Evolutionary conservation across 805 yeast species (phyloP).

Genomic region (Candida pseudoglaebosa): DNA sequence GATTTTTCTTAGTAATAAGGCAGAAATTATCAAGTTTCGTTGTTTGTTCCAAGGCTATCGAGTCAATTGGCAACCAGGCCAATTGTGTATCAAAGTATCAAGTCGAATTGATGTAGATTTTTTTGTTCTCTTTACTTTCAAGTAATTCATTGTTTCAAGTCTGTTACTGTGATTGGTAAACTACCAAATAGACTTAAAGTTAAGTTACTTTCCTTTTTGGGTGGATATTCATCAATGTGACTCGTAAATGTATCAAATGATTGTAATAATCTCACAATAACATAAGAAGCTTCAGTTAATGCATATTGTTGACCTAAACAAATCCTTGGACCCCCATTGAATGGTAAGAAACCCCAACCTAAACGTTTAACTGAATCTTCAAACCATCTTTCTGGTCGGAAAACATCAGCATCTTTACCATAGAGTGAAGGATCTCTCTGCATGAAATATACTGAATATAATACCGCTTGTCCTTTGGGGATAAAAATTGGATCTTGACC

Average conservation of each 20-base stretch:
- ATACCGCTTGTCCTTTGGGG: constrained; percentile 40
- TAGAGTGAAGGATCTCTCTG: constrained; percentile 38
- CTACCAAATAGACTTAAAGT: constrained; percentile 23
- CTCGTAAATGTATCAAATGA: constrained; percentile 16
- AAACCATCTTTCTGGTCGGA: constrained; percentile 49
- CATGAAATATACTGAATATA: constrained; percentile 37
- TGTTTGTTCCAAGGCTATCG: no score
- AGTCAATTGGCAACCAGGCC: no score
- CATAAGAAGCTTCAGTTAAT: constrained; percentile 47
- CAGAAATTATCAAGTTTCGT: no score
- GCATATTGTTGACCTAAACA: constrained; percentile 58
- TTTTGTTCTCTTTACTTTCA: no score
- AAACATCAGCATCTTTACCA: constrained; percentile 43
- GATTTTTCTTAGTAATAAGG: no score
- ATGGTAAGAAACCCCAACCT: constrained; percentile 50
- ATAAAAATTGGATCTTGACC: constrained; percentile 21
- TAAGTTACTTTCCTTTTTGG: constrained; percentile 23
- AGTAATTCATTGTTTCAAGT: no score
- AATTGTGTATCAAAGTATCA: no score
- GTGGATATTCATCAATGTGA: constrained; percentile 23
- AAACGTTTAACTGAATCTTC: constrained; percentile 23
- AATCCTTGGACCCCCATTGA: constrained; percentile 54
- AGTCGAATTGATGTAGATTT: no score
- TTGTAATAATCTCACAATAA: constrained; percentile 33
- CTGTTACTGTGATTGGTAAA: not conserved